Conservation (phyloP, 352 stramenopile genomes). For the Phytopythium ostracodes region DNA sequence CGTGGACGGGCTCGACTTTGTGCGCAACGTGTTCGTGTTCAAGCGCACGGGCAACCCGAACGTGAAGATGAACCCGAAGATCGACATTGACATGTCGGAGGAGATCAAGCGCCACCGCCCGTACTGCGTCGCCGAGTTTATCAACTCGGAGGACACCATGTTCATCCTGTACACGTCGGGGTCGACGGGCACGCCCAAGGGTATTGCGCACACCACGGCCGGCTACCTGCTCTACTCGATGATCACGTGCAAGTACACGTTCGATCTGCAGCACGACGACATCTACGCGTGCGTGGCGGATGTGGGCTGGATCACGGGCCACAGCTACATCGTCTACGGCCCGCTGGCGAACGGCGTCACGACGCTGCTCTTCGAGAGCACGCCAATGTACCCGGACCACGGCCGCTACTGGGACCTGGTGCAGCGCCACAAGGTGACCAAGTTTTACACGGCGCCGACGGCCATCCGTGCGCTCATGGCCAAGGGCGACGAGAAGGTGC, state of each 20-base stretch:
- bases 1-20: conserved; percentile 78
- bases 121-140: conserved; percentile 92
- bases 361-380: conserved; percentile 97
- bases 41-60: conserved; percentile 70
- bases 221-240: conserved; percentile 94
- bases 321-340: conserved; percentile 96
- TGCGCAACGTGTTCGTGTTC: conserved; percentile 95
- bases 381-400: conserved; percentile 93
- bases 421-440: conserved; percentile 96
- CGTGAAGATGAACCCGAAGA: conserved; percentile 57
- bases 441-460: conserved; percentile 93
- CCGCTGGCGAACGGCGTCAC: conserved; percentile 93
- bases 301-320: conserved; percentile 95
- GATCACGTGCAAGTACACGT: conserved; percentile 91
- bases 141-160: conserved; percentile 96
- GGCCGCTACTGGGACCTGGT: conserved; percentile 96
- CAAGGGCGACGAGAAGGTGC: conserved; percentile 86
- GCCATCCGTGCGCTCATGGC: conserved; percentile 98
- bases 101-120: conserved; percentile 85
- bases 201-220: conserved; percentile 92
- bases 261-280: conserved; percentile 91
- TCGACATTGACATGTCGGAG: conserved; percentile 92
- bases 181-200: conserved; percentile 95
- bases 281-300: conserved; percentile 94
- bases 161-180: conserved; percentile 99